phyloP scores from a whole-genome alignment of 352 stramenopile genomes.

The Pythium myriotylum region DNA sequence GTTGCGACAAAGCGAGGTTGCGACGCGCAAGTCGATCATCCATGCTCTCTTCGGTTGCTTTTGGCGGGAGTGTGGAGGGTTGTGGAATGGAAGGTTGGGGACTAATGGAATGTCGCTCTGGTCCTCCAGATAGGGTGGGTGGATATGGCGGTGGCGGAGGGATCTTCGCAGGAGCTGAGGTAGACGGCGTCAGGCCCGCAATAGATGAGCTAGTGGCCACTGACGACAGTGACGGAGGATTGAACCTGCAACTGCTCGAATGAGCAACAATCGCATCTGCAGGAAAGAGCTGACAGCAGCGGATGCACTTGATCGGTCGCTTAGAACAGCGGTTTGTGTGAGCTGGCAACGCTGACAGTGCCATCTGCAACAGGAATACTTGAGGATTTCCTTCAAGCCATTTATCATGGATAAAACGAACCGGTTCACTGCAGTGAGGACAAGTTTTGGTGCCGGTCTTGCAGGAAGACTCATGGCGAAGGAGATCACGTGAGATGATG shows the following conservation, averaged over 20 bases:
- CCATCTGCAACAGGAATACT: constrained; percentile 45
- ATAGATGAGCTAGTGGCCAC: too few relatives aligned
- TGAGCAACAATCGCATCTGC: constrained; percentile 74
- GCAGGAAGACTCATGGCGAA: constrained; percentile 66
- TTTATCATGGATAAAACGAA: too few relatives aligned
- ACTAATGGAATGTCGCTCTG: neutral
- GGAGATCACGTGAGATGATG: constrained; percentile 67
- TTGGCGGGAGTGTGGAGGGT: neutral
- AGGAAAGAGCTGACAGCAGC: constrained; percentile 76
- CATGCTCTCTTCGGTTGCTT: constrained; percentile 20
- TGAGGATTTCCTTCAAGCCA: too few relatives aligned
- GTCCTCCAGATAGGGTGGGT: constrained; percentile 23
- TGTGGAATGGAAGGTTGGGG: neutral
- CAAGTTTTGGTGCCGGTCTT: constrained; percentile 70
- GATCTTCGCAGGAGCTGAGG: constrained; percentile 36
- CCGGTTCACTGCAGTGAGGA: constrained; percentile 64
- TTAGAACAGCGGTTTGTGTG: constrained; percentile 70
- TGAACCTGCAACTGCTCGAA: constrained; percentile 70
- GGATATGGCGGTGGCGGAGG: constrained; percentile 53
- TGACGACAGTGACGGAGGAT: constrained; percentile 23
- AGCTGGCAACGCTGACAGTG: constrained; percentile 39
- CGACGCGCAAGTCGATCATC: constrained; percentile 48
- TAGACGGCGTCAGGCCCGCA: too few relatives aligned
- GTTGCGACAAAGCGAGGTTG: constrained; percentile 63
- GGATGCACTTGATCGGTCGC: constrained; percentile 83